Evolutionary conservation across 2,329 filamentous ascomycete genomes (phyloP), one percentile per base, ranked within the genome.

Genomic region (Alternaria brassicicola): DNA sequence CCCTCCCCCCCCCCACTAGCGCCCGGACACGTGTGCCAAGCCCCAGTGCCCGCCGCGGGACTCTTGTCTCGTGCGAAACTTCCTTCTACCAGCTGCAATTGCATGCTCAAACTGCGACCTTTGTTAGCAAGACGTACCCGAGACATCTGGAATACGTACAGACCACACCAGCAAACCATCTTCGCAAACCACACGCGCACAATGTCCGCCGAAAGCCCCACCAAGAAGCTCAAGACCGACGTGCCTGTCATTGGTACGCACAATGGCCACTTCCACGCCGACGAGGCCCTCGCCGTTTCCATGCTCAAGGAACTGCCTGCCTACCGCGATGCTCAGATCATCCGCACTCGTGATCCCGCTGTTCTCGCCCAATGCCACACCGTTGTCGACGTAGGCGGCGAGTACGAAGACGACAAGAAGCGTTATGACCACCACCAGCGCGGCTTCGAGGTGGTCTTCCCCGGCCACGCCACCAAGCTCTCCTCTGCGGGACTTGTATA

Each of bases 371-470:
- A 85, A 59, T 97, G 94, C 84, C 91, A 97, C 82, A 97, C 92
- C 54, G 93, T 99, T 58, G 94, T 98, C 68, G 95, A 99, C 75
- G 95, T 98, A n/a, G 93, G 94, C 74, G 94, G 93, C 70, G 91
- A 94, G 78, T 98, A 99, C 81, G 90, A 97, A 74, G 81, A 91
- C 54, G 78, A 82, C 49, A 80, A 80, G 64, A 87, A 92, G 79
- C 90, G 94, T 71, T 99, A 91, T 83, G 95, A 99, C 80, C 95
- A 99, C 82, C 95, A 99, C 85, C 95, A 99, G 84, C 92, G 94
- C 65, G 89, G 88, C 74, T 99, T 99, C 83, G 80, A 81, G 59
- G 89, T 90, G 56, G 92, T 89, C 45, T 99, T 99, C 80, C 93
- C 94, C 19, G 86, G 86, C 60, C 90, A 90, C 72, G 77, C 80